Evolutionary conservation across 2,329 filamentous ascomycete genomes (phyloP).

Genomic region (Aspergillus brasiliensis): DNA sequence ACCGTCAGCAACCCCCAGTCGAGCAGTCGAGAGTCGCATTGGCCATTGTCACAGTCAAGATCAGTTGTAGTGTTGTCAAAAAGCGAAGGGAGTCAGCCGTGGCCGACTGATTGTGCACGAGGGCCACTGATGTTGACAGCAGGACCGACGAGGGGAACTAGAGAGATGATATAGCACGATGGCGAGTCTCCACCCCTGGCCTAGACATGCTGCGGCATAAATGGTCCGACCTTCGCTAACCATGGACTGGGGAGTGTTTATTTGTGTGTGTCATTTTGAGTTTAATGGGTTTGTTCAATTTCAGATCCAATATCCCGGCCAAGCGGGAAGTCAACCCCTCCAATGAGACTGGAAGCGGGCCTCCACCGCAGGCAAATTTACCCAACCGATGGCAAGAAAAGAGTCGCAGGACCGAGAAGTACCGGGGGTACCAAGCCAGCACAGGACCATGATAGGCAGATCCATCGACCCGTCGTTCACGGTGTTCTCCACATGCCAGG

Average conservation of each 20-base stretch:
- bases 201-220: background rate
- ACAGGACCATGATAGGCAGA: constrained; percentile 24
- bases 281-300: constrained; percentile 4
- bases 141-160: background rate
- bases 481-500: constrained; percentile 11
- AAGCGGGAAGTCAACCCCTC: background rate
- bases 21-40: constrained; percentile 5
- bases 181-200: background rate
- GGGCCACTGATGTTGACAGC: background rate
- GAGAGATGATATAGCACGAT: constrained; percentile 14
- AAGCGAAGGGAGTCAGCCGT: background rate
- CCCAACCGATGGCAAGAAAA: constrained; percentile 21
- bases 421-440: constrained; percentile 9
- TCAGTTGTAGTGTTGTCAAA: background rate
- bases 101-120: background rate
- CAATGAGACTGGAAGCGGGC: constrained; percentile 8
- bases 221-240: constrained; percentile 2
- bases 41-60: constrained; percentile 13
- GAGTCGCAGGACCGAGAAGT: constrained; percentile 24
- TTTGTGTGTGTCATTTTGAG: constrained; percentile 3
- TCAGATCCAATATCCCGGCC: constrained; percentile 3
- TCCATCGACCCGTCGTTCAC: constrained; percentile 24
- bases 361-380: constrained; percentile 7
- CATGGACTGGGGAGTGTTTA: background rate
- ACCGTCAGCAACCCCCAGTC: constrained; percentile 12